Evolutionary conservation across 495 filamentous ascomycete species (phyloP).

Genomic region (Massariosphaeria phaeospora): DNA sequence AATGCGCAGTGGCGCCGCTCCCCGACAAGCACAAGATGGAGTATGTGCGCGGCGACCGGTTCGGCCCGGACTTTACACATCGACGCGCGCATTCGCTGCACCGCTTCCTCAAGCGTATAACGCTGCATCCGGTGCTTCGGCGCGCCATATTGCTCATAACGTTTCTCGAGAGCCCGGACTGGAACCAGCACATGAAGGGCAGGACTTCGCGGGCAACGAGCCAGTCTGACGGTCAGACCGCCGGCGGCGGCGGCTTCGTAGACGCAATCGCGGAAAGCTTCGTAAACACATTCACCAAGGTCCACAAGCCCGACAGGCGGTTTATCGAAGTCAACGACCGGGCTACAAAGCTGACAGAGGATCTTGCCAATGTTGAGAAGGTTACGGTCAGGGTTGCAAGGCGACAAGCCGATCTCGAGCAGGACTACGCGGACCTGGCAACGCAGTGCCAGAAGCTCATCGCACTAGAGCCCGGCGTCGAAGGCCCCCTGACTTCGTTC

Average conservation of each 20-base stretch:
- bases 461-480: slow-evolving; percentile 81
- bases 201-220: slow-evolving; percentile 59
- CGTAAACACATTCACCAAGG: slow-evolving; percentile 93
- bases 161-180: slow-evolving; percentile 88
- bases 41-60: slow-evolving; percentile 92
- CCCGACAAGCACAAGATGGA: slow-evolving; percentile 99
- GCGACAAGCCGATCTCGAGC: slow-evolving; percentile 81
- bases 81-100: slow-evolving; percentile 85
- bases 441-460: slow-evolving; percentile 92
- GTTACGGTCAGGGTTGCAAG: slow-evolving; percentile 84
- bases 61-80: slow-evolving; percentile 88
- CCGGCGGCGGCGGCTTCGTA: slow-evolving; percentile 62
- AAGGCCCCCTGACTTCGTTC: slow-evolving; percentile 73
- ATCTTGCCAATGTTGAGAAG: slow-evolving; percentile 87
- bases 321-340: slow-evolving; percentile 93
- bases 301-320: slow-evolving; percentile 88
- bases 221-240: slow-evolving; percentile 49
- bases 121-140: slow-evolving; percentile 86
- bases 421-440: slow-evolving; percentile 82
- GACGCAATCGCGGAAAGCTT: slow-evolving; percentile 95
- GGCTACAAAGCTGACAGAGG: slow-evolving; percentile 91
- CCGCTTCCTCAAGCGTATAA: slow-evolving; percentile 81
- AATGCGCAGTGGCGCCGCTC: slow-evolving; percentile 86
- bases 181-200: slow-evolving; percentile 90
- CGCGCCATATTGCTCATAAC: slow-evolving; percentile 71